A percentile compares a stretch with the other conserved stretches of the same genome.
Conservation (phyloP, 208 protist genomes). For the Trypanosoma theileri region DNA sequence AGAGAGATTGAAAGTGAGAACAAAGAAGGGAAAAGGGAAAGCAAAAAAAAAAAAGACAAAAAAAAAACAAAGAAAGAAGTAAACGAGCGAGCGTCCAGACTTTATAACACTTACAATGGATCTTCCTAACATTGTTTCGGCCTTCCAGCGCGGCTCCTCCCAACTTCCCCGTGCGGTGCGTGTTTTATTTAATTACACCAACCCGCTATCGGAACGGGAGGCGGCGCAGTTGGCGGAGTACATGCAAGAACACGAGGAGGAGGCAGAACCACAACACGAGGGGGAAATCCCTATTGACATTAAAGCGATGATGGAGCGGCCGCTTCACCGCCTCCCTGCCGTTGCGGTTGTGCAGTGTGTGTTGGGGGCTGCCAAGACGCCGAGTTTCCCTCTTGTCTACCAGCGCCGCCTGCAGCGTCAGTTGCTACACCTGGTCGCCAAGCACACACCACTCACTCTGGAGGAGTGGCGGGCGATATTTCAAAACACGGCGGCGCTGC, state of each 20-base stretch:
- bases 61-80: slow-evolving; percentile 15
- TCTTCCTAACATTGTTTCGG: slow-evolving; percentile 39
- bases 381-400: slow-evolving; percentile 40
- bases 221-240: slow-evolving; percentile 54
- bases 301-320: slow-evolving; percentile 39
- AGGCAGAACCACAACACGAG: slow-evolving; percentile 49
- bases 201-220: slow-evolving; percentile 77
- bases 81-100: neutral
- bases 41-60: slow-evolving; percentile 23
- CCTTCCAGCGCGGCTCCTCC: slow-evolving; percentile 48
- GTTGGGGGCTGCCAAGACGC: slow-evolving; percentile 51
- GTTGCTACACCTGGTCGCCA: slow-evolving; percentile 50
- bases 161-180: slow-evolving; percentile 37
- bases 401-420: slow-evolving; percentile 67
- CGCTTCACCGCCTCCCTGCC: slow-evolving; percentile 54
- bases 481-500: slow-evolving; percentile 27
- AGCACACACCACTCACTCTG: slow-evolving; percentile 42
- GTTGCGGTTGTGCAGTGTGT: slow-evolving; percentile 75
- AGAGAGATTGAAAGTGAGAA: neutral
- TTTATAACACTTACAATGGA: slow-evolving; percentile 48
- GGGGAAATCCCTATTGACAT: slow-evolving; percentile 54
- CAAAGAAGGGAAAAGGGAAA: slow-evolving; percentile 8
- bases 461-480: slow-evolving; percentile 63
- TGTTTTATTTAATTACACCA: slow-evolving; percentile 66
- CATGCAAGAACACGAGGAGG: slow-evolving; percentile 58